Percentiles rank a stretch among this genome's conserved stretches.
phyloP scores from a whole-genome alignment of 148 eudicot species.

The Camellia sinensis region DNA sequence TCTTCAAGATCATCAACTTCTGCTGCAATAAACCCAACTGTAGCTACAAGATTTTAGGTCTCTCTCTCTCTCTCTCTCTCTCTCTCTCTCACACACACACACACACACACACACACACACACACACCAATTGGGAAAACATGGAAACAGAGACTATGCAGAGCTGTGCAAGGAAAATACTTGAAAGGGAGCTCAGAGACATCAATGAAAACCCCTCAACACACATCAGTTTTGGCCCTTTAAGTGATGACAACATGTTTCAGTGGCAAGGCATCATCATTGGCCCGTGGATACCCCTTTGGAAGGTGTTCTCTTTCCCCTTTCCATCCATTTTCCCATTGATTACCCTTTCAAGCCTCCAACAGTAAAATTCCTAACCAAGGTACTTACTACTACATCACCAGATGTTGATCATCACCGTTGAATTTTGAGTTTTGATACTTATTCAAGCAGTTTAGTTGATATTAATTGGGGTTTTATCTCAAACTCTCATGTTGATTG shows the following conservation, averaged over 20 bases:
- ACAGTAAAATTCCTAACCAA: constrained; percentile 6
- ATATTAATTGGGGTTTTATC: neutral
- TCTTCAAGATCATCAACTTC: neutral
- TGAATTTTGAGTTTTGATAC: neutral
- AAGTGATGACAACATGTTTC: neutral
- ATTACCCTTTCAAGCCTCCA: constrained; percentile 13
- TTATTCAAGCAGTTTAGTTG: neutral
- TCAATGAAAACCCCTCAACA: neutral
- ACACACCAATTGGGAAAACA: neutral
- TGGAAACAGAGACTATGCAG: neutral
- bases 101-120: too few species aligned
- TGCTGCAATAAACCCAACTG: neutral
- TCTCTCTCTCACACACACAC: too few species aligned
- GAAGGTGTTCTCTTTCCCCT: neutral
- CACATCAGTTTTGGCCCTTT: neutral
- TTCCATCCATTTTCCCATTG: constrained; percentile 7
- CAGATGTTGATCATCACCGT: too few species aligned
- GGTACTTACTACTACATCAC: neutral
- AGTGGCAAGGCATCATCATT: constrained; percentile 9
- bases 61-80: too few species aligned
- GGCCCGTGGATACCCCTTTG: constrained; percentile 1
- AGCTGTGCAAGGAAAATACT: neutral
- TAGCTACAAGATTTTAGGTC: too few species aligned
- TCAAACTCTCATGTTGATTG: too few species aligned
- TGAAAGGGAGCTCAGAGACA: neutral